Evolutionary conservation across 2,329 filamentous ascomycete species (phyloP), one percentile per base, ranked within the genome.

Genomic region (Aspergillus uvarum): DNA sequence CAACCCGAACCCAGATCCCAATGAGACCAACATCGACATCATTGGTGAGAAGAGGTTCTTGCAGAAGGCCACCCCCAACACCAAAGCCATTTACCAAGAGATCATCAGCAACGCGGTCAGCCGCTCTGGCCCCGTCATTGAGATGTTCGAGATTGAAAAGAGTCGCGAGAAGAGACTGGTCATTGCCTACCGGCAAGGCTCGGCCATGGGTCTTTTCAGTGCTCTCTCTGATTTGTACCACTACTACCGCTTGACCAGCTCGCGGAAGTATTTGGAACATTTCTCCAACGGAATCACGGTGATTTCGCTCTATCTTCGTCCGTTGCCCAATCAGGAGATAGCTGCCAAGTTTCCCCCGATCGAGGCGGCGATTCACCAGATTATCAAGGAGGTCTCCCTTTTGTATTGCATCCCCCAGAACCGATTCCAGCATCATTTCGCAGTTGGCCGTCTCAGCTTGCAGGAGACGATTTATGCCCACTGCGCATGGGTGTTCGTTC

Each of bases 231-330:
- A 98, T 76, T 83, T 99, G 42, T 99, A 99, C 81, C 95, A 99
- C 80, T 98, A 97, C 85, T 99, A 99, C 73, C 94, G 95, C 48
- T 85, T 98, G 63, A 99, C 95, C 2, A 96, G 91, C 72, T 95
- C 95, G 29, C 86, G 95, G 69, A 99, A 99, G 81, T 99, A 99
- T 73, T 90, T 99, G 51, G 91, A 99, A 80, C 95, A 98, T 79
- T 99, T 99, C 83, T 95, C 93, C 72, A 99, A 99, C 77, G 95
- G 95, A 63, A 96, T 97, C 75, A 96, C 92, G 14, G 90, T 98
- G 77, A 96, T 98, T 84, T 97, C 92, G 68, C 86, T 97, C 64
- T 99, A 99, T 78, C 84, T 99, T 61, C 89, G 89, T 66, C 92
- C 91, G 22, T 84, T 89, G 19, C 84, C 84, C 65, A 76, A 83